Evolutionary conservation across 2,329 filamentous ascomycete species (phyloP), one percentile per base, ranked within the genome.

Genomic region (Boeremia lycopersici): DNA sequence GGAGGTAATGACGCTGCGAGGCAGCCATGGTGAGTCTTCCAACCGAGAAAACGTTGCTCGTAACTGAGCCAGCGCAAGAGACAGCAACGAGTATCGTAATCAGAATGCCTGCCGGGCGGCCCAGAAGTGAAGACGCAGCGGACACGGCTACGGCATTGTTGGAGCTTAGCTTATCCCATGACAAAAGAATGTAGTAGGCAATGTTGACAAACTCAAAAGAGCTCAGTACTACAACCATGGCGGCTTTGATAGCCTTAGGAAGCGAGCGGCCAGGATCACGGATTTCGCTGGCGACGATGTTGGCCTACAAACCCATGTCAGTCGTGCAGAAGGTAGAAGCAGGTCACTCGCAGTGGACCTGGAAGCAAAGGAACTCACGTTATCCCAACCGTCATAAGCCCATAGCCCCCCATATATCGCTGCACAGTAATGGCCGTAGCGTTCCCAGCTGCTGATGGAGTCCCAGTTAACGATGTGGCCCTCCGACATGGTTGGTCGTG

Each of bases 311-410:
- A 2, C n/a, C n/a, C 9, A 19, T 23, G 36, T 56, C 36, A 56
- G 53, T 13, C 12, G 30, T 34, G 8, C 13, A 13, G 5, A 4
- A 29, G 10, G 12, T 29, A 26, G 9, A 26, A 17, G 4, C 6
- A 8, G n/a, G 41, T 40, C 19, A 40, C 19, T 13, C 6, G 19
- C 8, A 11, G n/a, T 42, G 15, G n/a, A 8, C 26, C 8, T 26
- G 17, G 30, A 23, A 19, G 13, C 15, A 17, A 12, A 17, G n/a
- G 23, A 9, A 63, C 78, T 74, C 34, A 83, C 84, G 74, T 87
- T 87, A 50, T 88, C 86, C 86, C 86, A 88, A 0, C 86, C 86
- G 0, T 83, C 85, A 55, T 87, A 88, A 0, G 83, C 85, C 85
- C 85, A 88, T 0, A 88, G 66, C 0, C 83, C 84, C 0, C 81